Conservation (phyloP, 805 yeast genomes). For the Phaffomyces antillensis region DNA sequence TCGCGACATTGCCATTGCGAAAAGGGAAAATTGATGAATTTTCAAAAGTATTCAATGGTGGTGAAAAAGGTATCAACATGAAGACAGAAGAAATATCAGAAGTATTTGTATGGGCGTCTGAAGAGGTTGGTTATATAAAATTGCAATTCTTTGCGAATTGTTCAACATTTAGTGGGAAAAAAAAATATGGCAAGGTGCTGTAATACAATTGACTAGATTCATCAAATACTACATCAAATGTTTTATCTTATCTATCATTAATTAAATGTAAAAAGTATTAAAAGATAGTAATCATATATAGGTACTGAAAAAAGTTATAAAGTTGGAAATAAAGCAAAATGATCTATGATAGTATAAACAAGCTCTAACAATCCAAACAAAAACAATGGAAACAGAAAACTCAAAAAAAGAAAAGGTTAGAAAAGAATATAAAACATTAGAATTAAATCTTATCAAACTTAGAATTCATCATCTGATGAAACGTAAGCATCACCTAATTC, state of each 20-base stretch:
- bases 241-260: not conserved
- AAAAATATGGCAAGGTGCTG: no score
- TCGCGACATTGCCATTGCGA: no score
- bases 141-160: no score
- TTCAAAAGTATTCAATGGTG: no score
- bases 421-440: not conserved
- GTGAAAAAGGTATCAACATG: no score
- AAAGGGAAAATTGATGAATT: no score
- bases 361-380: not conserved
- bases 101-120: no score
- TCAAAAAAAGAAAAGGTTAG: not conserved
- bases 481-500: constrained; percentile 98
- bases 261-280: not conserved
- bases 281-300: not conserved
- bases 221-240: no score
- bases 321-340: not conserved
- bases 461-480: constrained; percentile 89
- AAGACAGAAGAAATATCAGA: no score
- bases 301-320: not conserved
- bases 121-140: no score
- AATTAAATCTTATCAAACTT: constrained; percentile 23
- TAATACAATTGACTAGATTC: no score
- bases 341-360: not conserved
- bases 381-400: not conserved
- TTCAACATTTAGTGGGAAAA: no score